Evolutionary conservation across 2,329 filamentous ascomycete genomes (phyloP), one percentile per base, ranked within the genome.

Genomic region (Metarhizium album): DNA sequence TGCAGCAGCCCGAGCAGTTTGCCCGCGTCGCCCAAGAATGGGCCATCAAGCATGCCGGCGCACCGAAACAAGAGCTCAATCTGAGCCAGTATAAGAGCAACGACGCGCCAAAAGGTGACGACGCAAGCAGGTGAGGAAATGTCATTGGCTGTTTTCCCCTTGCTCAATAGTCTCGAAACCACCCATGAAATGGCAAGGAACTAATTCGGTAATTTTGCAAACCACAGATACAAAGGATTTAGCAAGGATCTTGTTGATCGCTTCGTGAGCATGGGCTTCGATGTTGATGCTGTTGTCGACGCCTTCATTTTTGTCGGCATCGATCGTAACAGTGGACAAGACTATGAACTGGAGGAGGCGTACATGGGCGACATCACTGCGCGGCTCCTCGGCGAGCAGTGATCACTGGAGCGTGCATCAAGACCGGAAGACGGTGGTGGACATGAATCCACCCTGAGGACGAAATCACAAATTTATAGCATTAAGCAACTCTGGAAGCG

Each of bases 281-380:
- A 89, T 51, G 78, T 95, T 2, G 86, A 90, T 46, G 76, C 79
- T n/a, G 89, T 97, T 1, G 89, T 96, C 0, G 79, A 85, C 9
- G 87, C 89, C 0, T 95, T 96, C 61, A 76, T 84, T 48, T 86
- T 79, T 54, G 83, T 93, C 7, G 86, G 87, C 5, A 90, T 95
- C 57, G 87, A 91, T 55, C 79, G 80, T 18, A 88, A 85, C 58
- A 79, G 77, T 24, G 90, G 90, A 0, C 74, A 84, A 57, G 86
- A 93, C 63, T 93, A 94, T 64, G 83, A 87, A 60, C 72, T 95
- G n/a, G 88, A 94, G 62, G 87, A 93, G 60, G 89, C 84, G 1
- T 90, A 90, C 59, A 88, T 95, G 79, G 89, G 87, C 3, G 90
- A 95, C 58, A 84, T 97, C 55, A 95, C 88, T 0, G 87, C 89